Evolutionary conservation across 2,329 filamentous ascomycete genomes (phyloP), one percentile per base, ranked within the genome.

Genomic region (Paradendryphiella salina): DNA sequence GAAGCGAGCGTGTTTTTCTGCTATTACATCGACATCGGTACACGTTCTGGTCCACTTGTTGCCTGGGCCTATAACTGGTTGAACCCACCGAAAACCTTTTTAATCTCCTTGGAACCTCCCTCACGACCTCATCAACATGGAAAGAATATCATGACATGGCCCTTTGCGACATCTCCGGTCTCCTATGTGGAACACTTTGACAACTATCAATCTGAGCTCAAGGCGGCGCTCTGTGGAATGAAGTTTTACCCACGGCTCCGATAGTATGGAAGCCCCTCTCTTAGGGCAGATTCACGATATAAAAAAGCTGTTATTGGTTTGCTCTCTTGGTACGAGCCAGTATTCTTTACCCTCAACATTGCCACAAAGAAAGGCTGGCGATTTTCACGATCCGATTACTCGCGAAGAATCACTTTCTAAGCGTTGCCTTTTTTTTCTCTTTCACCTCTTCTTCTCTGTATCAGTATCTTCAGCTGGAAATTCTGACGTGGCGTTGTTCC

Each of bases 81-180:
- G 28, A 21, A 15, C 23, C 44, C 44, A 21, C 34, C 34, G 36
- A 49, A 34, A 32, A 35, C 34, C 20, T 29, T 33, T 15, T 38
- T 47, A 36, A 39, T 49, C 23, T 39, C 28, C 29, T 49, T 42
- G 17, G 34, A 39, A 36, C 43, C 28, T 43, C 37, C 20, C 48
- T 49, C 26, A 52, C 45, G 50, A 49, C 34, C 21, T 29, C 14
- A 39, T 26, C 45, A 35, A 33, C 39, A 42, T 23, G 18, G 29
- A 20, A 42, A 26, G 36, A 38, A 21, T 40, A 34, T 49, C 23
- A 49, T 39, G 46, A 42, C 34, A 52, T 42, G 32, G 46, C 33
- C 37, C 38, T 31, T 29, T 38, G 38, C 29, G 38, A 47, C 34
- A 38, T 39, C 23, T 44, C 33, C 23, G 20, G 10, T n/a, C 47